Base-by-base conservation (phyloP, 192 early-diverging fungal species). In the Backusella mclennaniae region DNA sequence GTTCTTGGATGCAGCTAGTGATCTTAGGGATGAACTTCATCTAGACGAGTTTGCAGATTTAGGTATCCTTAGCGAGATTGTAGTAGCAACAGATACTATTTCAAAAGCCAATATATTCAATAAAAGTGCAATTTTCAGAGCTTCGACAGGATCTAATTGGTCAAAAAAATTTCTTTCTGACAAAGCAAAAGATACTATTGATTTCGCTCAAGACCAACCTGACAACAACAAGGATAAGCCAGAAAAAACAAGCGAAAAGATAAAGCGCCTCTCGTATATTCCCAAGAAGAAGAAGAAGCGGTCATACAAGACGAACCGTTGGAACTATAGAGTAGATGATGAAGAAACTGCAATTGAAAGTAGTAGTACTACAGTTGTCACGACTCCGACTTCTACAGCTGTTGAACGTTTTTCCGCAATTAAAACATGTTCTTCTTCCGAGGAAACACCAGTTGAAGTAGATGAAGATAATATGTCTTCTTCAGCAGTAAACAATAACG, bases 51-150 rank as follows among this genome's bases (percentile, higher is more conserved):
- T 66, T 29, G 12, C 63, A 1, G 66, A 78, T 21, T 36, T 78
- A 4, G 77, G 77, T 23, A 36, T 73, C 7, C 44, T 78, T 8
- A 73, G 53, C 23, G 77, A 78, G 19, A 67, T 38, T 9, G 77
- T 78, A 14, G 35, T 78, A 29, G 29, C 63, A 21, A 78, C 77
- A 35, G 49, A 78, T 38, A 78, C 71, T 12, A 78, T 78, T 35
- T 26, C 53, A 35, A 73, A 73, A 52, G 26, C 26, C 31, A 52
- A 44, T 35, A 36, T 72, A 67, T 68, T 78, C 53, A 46, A 42
- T 6, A 67, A 75, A 14, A 71, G 69, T 15, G 3, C 69, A 0
- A 14, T 71, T 29, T 71, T 71, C 41, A 46, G 67, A 69, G 9
- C 67, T 12, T 39, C 67, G 11, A 39, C 11, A 41, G 56, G 56